Evolutionary conservation across 352 stramenopile species (phyloP), one percentile per base, ranked within the genome.

Genomic region (Phytophthora sojae): DNA sequence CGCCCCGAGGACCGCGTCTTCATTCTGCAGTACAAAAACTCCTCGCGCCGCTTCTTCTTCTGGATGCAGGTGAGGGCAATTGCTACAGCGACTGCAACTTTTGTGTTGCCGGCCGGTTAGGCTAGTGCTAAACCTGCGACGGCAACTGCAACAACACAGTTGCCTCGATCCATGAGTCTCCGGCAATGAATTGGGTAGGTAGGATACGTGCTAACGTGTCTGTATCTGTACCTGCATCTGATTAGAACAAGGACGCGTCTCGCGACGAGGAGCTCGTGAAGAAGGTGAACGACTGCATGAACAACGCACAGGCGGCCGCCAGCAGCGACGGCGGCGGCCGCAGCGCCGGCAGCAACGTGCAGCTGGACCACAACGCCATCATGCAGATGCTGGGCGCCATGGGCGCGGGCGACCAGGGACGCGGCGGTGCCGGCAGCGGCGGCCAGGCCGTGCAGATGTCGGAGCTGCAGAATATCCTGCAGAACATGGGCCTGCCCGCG

Each of bases 21-120:
- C 72, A 76, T 98, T 56, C 72, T 98, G 65, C 92, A 98, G 80
- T 98, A 97, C 86, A 96, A 97, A 73, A 95, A 94, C 75, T 96
- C 87, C 62, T 87, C 86, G 7, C 89, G 94, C 17, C 90, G 93
- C 21, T 98, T 98, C 77, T 97, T 98, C 76, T 98, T 98, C 76
- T 98, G 94, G 94, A 97, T 98, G 92, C 94, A 98, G 87, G 91
- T 93, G 30, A 17, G 37, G 37, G 37, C 37, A 45, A 45, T 17
- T 45, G 5, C 30, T 35, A 59, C 19, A 32, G 4, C 8, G 12
- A 29, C 47, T 5, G 29, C 26, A 17, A 45, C 37, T 45, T 30
- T 30, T 7, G 2, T 30, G 26, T 30, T 30, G 26, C 26, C 26
- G 26, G 26, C 26, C 26, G 26, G 26, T 30, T 30, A 30, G 26